Base-by-base conservation (phyloP, 495 filamentous ascomycete species). In the Neohortaea acidophila region DNA sequence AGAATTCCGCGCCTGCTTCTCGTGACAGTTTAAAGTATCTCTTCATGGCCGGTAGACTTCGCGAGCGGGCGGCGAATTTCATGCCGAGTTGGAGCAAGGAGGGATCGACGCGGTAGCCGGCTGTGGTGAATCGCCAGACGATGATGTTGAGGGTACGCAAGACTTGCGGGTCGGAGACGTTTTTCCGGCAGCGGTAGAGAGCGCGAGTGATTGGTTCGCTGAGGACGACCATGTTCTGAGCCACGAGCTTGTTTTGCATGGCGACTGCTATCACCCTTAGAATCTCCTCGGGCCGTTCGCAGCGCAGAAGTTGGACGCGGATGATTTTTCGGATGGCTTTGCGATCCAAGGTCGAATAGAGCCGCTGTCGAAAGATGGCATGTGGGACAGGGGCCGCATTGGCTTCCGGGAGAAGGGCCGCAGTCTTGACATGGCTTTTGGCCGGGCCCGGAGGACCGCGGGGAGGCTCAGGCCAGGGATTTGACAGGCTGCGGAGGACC, bases 41-140 rank as follows among this genome's bases (percentile, higher is more conserved):
- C 36, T 49, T 48, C 51, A 54, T 54, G 18, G 25, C 21, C 4
- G 21, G 13, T 18, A 51, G 21, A 18, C 27, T 39, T 0, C 51
- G 36, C n/a, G 37, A 32, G 4, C 51, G 40, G 4, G 51, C 51
- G 12, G 51, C 44, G 33, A 54, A 51, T 19, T 47, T 47, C 20
- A 54, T 25, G 2, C 48, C 51, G 4, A 48, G 19, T 4, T 14
- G 20, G 10, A 54, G 13, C 8, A 51, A 34, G 14, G 42, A 43
- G 4, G 36, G 33, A 15, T 30, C 23, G 12, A 48, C 17, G n/a
- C 13, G 36, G 2, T 51, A 6, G 18, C 30, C 29, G 19, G 43
- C 47, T 18, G 29, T 17, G 2, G 12, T 21, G 21, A 52, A 48
- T 12, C 51, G 48, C 2, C 27, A 20, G 17, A 41, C 14, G 12